Evolutionary conservation across 306 rosid species (phyloP).

Genomic region (Malus asiatica): DNA sequence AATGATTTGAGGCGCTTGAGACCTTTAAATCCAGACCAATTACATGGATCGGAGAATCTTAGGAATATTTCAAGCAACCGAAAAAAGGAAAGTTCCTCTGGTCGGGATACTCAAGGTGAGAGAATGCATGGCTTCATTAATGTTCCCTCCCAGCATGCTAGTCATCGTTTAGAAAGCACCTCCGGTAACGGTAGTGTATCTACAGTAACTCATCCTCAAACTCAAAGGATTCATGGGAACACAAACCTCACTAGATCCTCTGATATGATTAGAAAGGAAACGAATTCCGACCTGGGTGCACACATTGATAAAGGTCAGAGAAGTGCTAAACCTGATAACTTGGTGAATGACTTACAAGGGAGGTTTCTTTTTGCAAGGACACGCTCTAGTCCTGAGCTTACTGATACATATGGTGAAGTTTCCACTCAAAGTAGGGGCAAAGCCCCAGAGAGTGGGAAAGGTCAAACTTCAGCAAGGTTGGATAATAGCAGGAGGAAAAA

Average conservation of each 20-base stretch:
- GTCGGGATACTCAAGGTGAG: conserved; percentile 36
- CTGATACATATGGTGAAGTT: conserved; percentile 68
- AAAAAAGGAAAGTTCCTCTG: conserved; percentile 38
- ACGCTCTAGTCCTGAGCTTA: conserved; percentile 94
- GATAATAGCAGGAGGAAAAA: conserved; percentile 62
- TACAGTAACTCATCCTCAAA: conserved; percentile 37
- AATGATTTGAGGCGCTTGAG: conserved; percentile 43
- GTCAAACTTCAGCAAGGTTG: conserved; percentile 37
- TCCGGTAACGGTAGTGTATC: conserved; percentile 37
- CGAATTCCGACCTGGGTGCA: conserved; percentile 34
- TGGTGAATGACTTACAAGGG: conserved; percentile 52
- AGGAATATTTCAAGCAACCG: conserved; percentile 32
- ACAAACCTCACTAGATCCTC: conserved; percentile 38
- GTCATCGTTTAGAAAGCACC: conserved; percentile 36
- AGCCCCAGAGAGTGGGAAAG: conserved; percentile 50
- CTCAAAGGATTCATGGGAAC: conserved; percentile 47
- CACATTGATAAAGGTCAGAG: conserved; percentile 44
- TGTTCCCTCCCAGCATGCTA: conserved; percentile 48
- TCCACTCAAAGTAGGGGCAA: conserved; percentile 54
- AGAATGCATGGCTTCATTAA: conserved; percentile 29
- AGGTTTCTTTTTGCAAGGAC: conserved; percentile 85
- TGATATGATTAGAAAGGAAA: conserved; percentile 51
- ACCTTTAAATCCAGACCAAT: conserved; percentile 43
- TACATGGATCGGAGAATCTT: conserved; percentile 47
- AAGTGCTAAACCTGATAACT: conserved; percentile 39